Percentiles rank a stretch among this genome's conserved stretches.
Evolutionary conservation across 2,329 filamentous ascomycete genomes (phyloP).

Genomic region (Septoria petroselini): DNA sequence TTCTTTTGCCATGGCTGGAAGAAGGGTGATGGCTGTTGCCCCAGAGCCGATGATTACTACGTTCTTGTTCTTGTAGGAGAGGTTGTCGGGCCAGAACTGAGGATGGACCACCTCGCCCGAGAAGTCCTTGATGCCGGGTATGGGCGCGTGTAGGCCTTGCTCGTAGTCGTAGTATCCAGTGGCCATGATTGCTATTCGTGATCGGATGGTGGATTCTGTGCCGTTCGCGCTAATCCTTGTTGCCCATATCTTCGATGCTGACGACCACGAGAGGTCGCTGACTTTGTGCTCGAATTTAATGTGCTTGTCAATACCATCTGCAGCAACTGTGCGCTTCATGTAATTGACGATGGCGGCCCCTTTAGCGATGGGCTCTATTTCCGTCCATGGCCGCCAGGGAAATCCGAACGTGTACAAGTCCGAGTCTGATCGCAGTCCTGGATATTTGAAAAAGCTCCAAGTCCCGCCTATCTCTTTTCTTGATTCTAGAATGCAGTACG

Average conservation of each 20-base stretch:
- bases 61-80: slow-evolving; percentile 64
- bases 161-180: slow-evolving; percentile 74
- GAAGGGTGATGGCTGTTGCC: slow-evolving; percentile 73
- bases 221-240: slow-evolving; percentile 41
- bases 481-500: slow-evolving; percentile 66
- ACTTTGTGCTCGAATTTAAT: slow-evolving; percentile 47
- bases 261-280: slow-evolving; percentile 44
- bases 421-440: slow-evolving; percentile 54
- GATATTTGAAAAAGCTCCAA: slow-evolving; percentile 75
- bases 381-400: slow-evolving; percentile 65
- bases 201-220: slow-evolving; percentile 38
- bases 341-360: slow-evolving; percentile 47
- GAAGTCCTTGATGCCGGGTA: slow-evolving; percentile 68
- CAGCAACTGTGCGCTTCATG: slow-evolving; percentile 42
- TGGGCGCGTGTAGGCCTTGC: slow-evolving; percentile 56
- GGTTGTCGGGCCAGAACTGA: slow-evolving; percentile 70
- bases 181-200: slow-evolving; percentile 56
- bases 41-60: slow-evolving; percentile 73
- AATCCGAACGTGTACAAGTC: slow-evolving; percentile 58
- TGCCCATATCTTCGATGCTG: slow-evolving; percentile 49
- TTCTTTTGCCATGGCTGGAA: slow-evolving; percentile 65
- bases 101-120: slow-evolving; percentile 63
- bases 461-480: slow-evolving; percentile 68
- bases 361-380: slow-evolving; percentile 46
- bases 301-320: slow-evolving; percentile 47